phyloP scores from a whole-genome alignment of 257 asterid species.

The Agastache rugosa region DNA sequence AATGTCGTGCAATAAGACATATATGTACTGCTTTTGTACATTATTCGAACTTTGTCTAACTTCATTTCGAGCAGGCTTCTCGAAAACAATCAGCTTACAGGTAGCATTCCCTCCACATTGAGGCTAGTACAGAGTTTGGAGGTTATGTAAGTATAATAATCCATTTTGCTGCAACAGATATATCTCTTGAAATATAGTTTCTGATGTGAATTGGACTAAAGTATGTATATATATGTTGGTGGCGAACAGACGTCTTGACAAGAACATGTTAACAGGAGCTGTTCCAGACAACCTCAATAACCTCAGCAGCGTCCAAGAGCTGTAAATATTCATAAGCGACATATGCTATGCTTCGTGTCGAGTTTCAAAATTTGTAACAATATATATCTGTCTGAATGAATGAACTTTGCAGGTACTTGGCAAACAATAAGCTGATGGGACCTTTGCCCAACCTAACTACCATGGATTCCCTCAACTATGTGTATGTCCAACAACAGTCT shows the following conservation, averaged over 20 bases:
- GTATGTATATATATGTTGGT: constrained; percentile 10
- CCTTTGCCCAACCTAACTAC: constrained; percentile 75
- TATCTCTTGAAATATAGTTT: not conserved
- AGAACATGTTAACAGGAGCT: constrained; percentile 60
- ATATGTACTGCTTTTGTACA: not conserved
- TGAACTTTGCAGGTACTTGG: constrained; percentile 59
- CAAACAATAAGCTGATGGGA: constrained; percentile 74
- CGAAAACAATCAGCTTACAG: constrained; percentile 66
- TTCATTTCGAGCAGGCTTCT: constrained; percentile 65
- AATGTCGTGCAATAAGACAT: not conserved
- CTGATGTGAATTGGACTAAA: not conserved
- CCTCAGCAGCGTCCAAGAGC: constrained; percentile 59
- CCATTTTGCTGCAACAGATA: constrained; percentile 7
- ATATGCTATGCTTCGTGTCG: not conserved
- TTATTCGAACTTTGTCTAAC: not conserved
- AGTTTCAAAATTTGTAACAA: not conserved
- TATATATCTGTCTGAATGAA: constrained; percentile 4
- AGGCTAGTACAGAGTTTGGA: constrained; percentile 65
- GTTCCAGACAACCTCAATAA: constrained; percentile 70
- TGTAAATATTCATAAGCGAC: constrained; percentile 56
- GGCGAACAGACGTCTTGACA: constrained; percentile 74
- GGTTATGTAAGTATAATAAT: constrained; percentile 71
- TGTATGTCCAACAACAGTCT: constrained; percentile 54
- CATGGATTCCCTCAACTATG: constrained; percentile 59
- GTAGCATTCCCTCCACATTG: constrained; percentile 71